Evolutionary conservation across 2,329 filamentous ascomycete genomes (phyloP).

Genomic region (Fusarium chaquense): DNA sequence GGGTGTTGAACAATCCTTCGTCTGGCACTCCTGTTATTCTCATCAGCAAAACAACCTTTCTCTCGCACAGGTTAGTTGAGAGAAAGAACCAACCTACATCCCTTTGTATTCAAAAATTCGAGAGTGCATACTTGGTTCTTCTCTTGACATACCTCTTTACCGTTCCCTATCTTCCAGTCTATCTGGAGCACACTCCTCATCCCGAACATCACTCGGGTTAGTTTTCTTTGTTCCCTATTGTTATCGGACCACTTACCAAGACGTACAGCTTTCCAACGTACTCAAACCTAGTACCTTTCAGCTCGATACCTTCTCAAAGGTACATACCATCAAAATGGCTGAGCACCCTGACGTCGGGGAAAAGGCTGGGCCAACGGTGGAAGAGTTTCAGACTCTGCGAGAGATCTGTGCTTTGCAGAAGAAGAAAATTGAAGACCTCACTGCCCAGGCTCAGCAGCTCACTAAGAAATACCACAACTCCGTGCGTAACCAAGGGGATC

Average conservation of each 20-base stretch:
- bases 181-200: too few relatives aligned
- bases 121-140: too few relatives aligned
- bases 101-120: neutral
- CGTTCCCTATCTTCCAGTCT: too few relatives aligned
- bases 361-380: neutral
- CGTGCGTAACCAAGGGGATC: too few relatives aligned
- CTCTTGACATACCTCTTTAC: too few relatives aligned
- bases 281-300: neutral
- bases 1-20: slow-evolving; percentile 5
- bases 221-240: neutral
- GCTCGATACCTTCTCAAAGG: neutral
- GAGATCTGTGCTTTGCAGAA: neutral
- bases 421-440: slow-evolving; percentile 4
- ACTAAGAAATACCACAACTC: accelerated
- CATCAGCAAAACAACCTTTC: neutral
- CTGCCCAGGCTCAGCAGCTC: neutral
- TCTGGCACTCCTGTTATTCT: slow-evolving; percentile 7
- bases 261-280: too few relatives aligned
- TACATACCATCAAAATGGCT: neutral
- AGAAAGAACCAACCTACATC: neutral
- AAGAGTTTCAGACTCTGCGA: neutral
- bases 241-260: neutral
- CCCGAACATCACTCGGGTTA: neutral
- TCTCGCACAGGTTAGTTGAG: too few relatives aligned
- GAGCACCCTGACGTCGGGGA: neutral